These are phyloP conservation scores for Yamadazyma tumulicola DNA, from an alignment of 805 yeast genomes.

Conservation along the genomic window DNA sequence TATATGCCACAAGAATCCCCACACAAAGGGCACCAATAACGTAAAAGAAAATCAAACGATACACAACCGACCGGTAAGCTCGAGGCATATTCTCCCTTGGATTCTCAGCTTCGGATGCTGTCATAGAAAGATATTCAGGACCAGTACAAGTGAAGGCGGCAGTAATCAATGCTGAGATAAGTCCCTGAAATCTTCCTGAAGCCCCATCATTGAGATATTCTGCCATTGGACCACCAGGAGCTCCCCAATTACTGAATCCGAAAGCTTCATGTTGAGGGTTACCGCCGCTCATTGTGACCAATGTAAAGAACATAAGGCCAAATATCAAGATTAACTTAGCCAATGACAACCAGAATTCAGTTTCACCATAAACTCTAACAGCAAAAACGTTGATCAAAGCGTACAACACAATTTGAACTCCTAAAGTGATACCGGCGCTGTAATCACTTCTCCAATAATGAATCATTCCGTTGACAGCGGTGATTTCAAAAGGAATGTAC, in stretches of 20 bases:
- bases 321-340: slow-evolving; percentile 35
- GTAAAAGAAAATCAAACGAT: slow-evolving; percentile 35
- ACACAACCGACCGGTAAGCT: slow-evolving; percentile 53
- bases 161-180: slow-evolving; percentile 32
- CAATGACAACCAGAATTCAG: slow-evolving; percentile 45
- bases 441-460: slow-evolving; percentile 50
- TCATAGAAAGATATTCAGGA: slow-evolving; percentile 44
- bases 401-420: slow-evolving; percentile 38
- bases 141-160: slow-evolving; percentile 42
- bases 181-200: slow-evolving; percentile 40
- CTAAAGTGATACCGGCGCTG: slow-evolving; percentile 44
- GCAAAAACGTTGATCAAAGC: slow-evolving; percentile 44
- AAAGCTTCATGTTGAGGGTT: slow-evolving; percentile 31
- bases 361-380: slow-evolving; percentile 49
- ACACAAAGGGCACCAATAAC: slow-evolving; percentile 17
- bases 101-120: slow-evolving; percentile 49
- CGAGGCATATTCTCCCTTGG: slow-evolving; percentile 59
- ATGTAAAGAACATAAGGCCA: slow-evolving; percentile 33
- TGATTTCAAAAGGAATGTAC: slow-evolving; percentile 46
- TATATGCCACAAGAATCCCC: slow-evolving; percentile 23
- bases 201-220: slow-evolving; percentile 35
- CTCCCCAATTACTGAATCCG: slow-evolving; percentile 34
- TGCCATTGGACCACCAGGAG: slow-evolving; percentile 36
- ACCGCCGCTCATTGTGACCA: slow-evolving; percentile 36
- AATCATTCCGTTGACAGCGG: slow-evolving; percentile 50